Evolutionary conservation across 2,329 filamentous ascomycete genomes (phyloP), one percentile per base, ranked within the genome.

Genomic region (Botryotinia convoluta): DNA sequence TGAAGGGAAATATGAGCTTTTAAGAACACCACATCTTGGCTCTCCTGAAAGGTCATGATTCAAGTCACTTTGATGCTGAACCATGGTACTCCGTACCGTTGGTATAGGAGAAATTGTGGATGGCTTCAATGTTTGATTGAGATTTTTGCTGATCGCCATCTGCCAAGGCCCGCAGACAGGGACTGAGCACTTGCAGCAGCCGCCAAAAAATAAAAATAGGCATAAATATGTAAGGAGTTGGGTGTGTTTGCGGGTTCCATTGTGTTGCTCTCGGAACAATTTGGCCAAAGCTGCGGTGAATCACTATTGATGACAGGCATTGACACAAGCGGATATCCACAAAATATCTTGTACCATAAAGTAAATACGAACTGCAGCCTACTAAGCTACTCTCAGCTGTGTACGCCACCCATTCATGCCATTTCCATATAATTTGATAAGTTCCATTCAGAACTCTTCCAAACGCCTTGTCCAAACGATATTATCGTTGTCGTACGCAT

Each of bases 41-140:
- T 29, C 37, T 63, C 61, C 26, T 44, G 6, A 42, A 10, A 12
- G n/a, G 5, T 20, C 37, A 44, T 63, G 16, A 29, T 63, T 63
- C 37, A 63, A 63, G 61, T 29, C 37, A 44, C 26, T 10, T 29
- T 44, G 37, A 44, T 63, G 51, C n/a, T n/a, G 7, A 29, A 29
- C 1, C 14, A 57, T 57, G 14, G 26, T n/a, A n/a, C 7, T 62
- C 7, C 35, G 14, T 57, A 29, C 14, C 29, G n/a, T 67, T 12
- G 29, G 18, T 44, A 71, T 64, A 71, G 59, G 69, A 71, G 69
- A 42, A 54, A 39, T 70, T 61, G 45, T 62, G 44, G 22, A 57
- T 48, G 29, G 22, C 60, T 39, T 61, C 59, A 26, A 61, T 61
- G 10, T 61, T n/a, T 29, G 54, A 9, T 59, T 32, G 39, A 51